Conservation (phyloP, 371 early-diverging fungal species). For the Modicella reniformis region DNA sequence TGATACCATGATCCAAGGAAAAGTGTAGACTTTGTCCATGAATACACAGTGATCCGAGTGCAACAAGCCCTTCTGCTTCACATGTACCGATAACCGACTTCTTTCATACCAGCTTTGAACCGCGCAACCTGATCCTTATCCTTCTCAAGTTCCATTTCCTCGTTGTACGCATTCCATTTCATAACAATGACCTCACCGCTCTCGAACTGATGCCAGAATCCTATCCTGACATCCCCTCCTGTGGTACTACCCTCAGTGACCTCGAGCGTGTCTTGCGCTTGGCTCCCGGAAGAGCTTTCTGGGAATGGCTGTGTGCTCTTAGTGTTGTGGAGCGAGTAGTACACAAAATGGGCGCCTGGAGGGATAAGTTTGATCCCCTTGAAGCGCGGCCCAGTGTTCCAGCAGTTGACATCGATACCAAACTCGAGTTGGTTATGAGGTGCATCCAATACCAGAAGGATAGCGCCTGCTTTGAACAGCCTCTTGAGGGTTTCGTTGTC, state of each 20-base stretch:
- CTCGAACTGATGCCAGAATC: slow-evolving; percentile 51
- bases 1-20: neutral
- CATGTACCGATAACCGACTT: neutral
- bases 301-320: slow-evolving; percentile 13
- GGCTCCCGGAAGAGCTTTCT: neutral
- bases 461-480: slow-evolving; percentile 82
- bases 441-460: slow-evolving; percentile 82
- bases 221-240: slow-evolving; percentile 44
- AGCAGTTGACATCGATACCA: slow-evolving; percentile 91
- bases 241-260: slow-evolving; percentile 41
- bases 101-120: slow-evolving; percentile 50
- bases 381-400: slow-evolving; percentile 91
- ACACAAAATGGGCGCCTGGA: slow-evolving; percentile 92
- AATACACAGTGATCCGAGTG: no score
- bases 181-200: slow-evolving; percentile 53
- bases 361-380: slow-evolving; percentile 94
- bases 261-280: slow-evolving; percentile 19
- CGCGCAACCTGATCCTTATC: slow-evolving; percentile 59
- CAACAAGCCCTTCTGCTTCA: neutral
- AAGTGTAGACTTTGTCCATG: no score
- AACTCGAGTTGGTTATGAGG: slow-evolving; percentile 81
- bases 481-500: slow-evolving; percentile 79
- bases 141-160: slow-evolving; percentile 49
- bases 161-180: slow-evolving; percentile 55
- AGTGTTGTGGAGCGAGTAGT: slow-evolving; percentile 63